Base-by-base conservation (phyloP, 495 filamentous ascomycete genomes). In the Astrothelium subdiscretum region DNA sequence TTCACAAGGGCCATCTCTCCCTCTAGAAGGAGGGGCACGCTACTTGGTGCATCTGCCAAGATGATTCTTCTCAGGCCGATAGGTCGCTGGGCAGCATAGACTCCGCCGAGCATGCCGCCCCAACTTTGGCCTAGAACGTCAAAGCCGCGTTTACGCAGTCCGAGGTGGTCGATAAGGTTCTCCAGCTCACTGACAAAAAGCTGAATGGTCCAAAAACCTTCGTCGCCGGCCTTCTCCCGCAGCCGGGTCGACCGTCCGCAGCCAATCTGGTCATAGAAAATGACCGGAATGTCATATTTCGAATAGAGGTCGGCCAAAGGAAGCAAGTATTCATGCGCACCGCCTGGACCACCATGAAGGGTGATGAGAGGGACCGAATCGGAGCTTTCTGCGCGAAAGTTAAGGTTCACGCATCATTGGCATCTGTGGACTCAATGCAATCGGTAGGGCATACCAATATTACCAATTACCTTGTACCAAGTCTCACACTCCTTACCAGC, bases 221-320 rank as follows among this genome's bases (percentile, higher is more conserved):
- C 67, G 58, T 79, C 75, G 27, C 74, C 74, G 0, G 48, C 60
- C 42, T 74, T 78, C 6, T 79, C 71, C 2, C 65, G 72, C 8
- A 81, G 70, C 59, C 75, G 79, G 0, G 80, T 80, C 24, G 74
- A 78, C 6, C 62, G 29, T 13, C 78, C 80, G 65, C 74, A 77
- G 22, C 79, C 79, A 60, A 83, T 66, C 62, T 82, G 79, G 64
- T 82, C 80, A 66, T 84, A 84, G 65, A 82, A 65, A 22, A 83
- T 67, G n/a, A 82, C 66, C 8, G 79, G 75, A 27, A 70, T 72
- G 51, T 43, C 64, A 58, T 76, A 67, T 32, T 73, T 62, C 31
- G 64, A 31, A 32, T 69, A 57, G 13, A 79, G 66, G 38, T 78
- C 72, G 1, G 66, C 64, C 15, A 79, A 61, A 2, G 76, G 73